Evolutionary conservation across 2,329 filamentous ascomycete species (phyloP).

Genomic region (Pyrenophora graminea): DNA sequence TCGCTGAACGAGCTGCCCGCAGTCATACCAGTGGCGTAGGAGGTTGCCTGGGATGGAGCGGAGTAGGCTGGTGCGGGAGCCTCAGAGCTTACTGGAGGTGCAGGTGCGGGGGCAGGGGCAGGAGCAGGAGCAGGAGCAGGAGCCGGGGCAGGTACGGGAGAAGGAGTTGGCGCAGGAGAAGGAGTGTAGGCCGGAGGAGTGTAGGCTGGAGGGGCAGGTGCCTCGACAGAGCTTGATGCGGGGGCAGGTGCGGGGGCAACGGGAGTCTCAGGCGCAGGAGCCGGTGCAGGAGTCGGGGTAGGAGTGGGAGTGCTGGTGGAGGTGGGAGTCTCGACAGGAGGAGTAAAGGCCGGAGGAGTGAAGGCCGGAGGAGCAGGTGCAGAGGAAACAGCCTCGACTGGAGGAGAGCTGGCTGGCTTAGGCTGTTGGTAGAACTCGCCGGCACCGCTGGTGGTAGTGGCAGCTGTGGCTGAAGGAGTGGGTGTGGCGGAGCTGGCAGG

Average conservation of each 20-base stretch:
- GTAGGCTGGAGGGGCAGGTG: constrained; percentile 11
- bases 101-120: constrained; percentile 11
- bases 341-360: constrained; percentile 20
- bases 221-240: constrained; percentile 4
- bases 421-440: constrained; percentile 29
- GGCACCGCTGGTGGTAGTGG: constrained; percentile 22
- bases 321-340: constrained; percentile 12
- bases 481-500: not conserved
- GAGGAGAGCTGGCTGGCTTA: not conserved
- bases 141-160: constrained; percentile 8
- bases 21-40: not conserved
- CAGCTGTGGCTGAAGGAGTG: not conserved
- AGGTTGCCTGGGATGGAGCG: not conserved
- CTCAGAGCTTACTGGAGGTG: constrained; percentile 4
- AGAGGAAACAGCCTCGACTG: constrained; percentile 17
- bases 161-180: constrained; percentile 5
- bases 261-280: constrained; percentile 10
- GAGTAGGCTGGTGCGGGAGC: not conserved
- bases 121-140: constrained; percentile 10
- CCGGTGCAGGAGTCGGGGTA: constrained; percentile 12
- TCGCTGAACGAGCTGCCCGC: constrained; percentile 17
- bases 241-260: constrained; percentile 13
- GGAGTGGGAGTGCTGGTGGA: constrained; percentile 6
- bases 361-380: constrained; percentile 20
- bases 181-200: constrained; percentile 2